Percentiles rank a stretch among this genome's conserved stretches.
These are phyloP conservation scores for Sophora flavescens DNA, from an alignment of 306 rosid species.

Conservation along the genomic window DNA sequence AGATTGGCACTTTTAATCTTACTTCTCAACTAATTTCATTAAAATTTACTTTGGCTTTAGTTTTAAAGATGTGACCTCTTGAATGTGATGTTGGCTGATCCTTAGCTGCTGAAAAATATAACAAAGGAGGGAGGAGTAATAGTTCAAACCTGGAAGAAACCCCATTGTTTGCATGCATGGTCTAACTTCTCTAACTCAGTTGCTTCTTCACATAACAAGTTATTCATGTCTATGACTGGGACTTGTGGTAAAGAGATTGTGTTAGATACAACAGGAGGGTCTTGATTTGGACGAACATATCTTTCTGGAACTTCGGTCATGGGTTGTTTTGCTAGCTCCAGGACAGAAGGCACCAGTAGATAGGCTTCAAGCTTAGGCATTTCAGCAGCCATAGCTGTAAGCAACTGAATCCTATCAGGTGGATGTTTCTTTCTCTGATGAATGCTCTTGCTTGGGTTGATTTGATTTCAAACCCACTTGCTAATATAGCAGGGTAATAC, in stretches of 20 bases:
- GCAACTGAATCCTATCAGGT: background rate
- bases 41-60: no score
- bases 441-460: no score
- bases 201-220: constrained; percentile 42
- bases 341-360: constrained; percentile 44
- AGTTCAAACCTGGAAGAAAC: constrained; percentile 57
- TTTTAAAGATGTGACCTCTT: constrained; percentile 1
- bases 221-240: constrained; percentile 56
- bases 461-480: no score
- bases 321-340: constrained; percentile 45
- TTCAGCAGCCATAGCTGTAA: background rate
- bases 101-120: background rate
- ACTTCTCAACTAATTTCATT: background rate
- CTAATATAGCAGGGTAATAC: no score
- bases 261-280: constrained; percentile 33
- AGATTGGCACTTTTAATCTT: background rate
- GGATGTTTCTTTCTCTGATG: no score
- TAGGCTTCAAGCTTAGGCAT: constrained; percentile 26
- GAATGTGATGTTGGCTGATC: background rate
- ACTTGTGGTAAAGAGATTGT: constrained; percentile 42
- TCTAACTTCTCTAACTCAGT: constrained; percentile 54
- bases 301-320: constrained; percentile 47
- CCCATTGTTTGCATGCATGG: constrained; percentile 53
- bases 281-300: constrained; percentile 54
- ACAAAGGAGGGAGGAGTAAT: background rate